These are phyloP conservation scores for Pyrus communis DNA, from an alignment of 306 rosid species.

Conservation along the genomic window DNA sequence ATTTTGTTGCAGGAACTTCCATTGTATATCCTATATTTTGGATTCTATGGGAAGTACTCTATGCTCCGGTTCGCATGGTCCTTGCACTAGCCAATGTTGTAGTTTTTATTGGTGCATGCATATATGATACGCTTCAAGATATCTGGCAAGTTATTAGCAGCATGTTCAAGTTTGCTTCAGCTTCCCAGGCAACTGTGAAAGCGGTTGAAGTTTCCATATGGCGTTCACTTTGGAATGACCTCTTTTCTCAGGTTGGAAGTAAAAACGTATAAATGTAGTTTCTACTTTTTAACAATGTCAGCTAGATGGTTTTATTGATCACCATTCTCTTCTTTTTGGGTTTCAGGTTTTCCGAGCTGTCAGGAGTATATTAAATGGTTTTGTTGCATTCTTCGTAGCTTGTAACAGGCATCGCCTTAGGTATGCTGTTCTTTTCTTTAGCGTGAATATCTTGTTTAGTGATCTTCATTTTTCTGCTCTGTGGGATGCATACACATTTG, in stretches of 20 bases:
- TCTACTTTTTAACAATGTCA: background rate
- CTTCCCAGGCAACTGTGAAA: conserved; percentile 57
- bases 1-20: conserved; percentile 47
- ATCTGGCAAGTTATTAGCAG: conserved; percentile 47
- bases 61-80: conserved; percentile 61
- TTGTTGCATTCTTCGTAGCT: conserved; percentile 79
- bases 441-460: background rate
- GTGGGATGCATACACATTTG: background rate
- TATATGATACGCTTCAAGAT: conserved; percentile 34
- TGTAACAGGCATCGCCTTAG: conserved; percentile 98
- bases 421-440: conserved; percentile 27
- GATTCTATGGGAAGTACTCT: conserved; percentile 60
- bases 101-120: conserved; percentile 26
- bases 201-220: conserved; percentile 66
- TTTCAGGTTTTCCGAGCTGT: conserved; percentile 86
- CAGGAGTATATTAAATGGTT: conserved; percentile 74
- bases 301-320: conserved; percentile 19
- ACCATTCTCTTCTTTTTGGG: background rate
- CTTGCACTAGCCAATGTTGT: conserved; percentile 37
- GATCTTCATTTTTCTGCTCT: background rate
- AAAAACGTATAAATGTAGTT: background rate
- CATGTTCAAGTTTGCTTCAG: conserved; percentile 56
- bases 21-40: conserved; percentile 58
- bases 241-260: conserved; percentile 70
- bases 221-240: conserved; percentile 92